phyloP scores from a whole-genome alignment of 2,329 filamentous ascomycete species.

The Plenodomus tracheiphilus region DNA sequence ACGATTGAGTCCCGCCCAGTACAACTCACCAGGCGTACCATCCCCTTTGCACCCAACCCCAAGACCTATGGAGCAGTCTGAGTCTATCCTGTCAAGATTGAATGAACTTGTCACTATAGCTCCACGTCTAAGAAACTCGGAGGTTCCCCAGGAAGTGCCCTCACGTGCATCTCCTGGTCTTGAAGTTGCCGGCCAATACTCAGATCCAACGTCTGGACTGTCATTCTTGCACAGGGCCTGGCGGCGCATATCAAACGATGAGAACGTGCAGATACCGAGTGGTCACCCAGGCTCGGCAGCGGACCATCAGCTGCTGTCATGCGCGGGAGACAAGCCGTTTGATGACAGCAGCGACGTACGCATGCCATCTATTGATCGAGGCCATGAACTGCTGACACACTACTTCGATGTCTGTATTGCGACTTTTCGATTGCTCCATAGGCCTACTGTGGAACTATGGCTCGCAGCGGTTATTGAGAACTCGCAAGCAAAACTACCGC shows the following conservation, averaged over 20 bases:
- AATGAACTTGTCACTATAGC: background rate
- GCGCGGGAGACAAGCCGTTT: slow-evolving; percentile 58
- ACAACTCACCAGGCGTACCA: background rate
- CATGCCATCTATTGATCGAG: slow-evolving; percentile 15
- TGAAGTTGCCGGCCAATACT: slow-evolving; percentile 59
- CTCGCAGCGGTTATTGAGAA: slow-evolving; percentile 21
- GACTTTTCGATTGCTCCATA: slow-evolving; percentile 60
- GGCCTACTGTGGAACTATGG: slow-evolving; percentile 57
- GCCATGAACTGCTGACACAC: slow-evolving; percentile 48
- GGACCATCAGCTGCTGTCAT: slow-evolving; percentile 52
- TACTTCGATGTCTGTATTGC: slow-evolving; percentile 64
- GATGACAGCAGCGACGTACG: slow-evolving; percentile 37
- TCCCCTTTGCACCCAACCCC: background rate
- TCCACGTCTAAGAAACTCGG: background rate
- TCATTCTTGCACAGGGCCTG: slow-evolving; percentile 68
- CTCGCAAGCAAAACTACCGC: slow-evolving; percentile 21
- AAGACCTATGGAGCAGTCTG: background rate
- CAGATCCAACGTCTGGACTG: slow-evolving; percentile 57
- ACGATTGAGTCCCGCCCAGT: background rate
- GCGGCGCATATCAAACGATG: slow-evolving; percentile 65
- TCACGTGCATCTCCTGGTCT: slow-evolving; percentile 50
- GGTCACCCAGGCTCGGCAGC: slow-evolving; percentile 14
- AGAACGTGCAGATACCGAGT: slow-evolving; percentile 45
- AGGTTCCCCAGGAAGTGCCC: slow-evolving; percentile 10
- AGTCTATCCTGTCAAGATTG: background rate